A percentile compares a stretch with the other conserved stretches of the same genome.
Conservation (phyloP, 2,329 filamentous ascomycete genomes). For the Alternaria brassicae region DNA sequence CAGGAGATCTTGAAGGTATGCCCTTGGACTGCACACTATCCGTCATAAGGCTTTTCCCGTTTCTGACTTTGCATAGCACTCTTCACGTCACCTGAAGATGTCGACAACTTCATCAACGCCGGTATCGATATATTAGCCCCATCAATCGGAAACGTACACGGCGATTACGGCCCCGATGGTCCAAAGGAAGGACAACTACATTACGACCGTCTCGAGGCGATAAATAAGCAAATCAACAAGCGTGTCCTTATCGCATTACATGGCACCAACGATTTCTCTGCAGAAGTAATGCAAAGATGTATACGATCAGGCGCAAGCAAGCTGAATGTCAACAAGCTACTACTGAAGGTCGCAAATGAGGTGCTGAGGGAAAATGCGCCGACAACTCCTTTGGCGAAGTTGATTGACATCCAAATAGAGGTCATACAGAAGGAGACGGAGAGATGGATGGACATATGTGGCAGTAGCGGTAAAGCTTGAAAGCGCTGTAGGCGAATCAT, state of each 20-base stretch:
- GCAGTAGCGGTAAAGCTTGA: conserved; percentile 55
- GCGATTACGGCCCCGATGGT: conserved; percentile 71
- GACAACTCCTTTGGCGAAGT: conserved; percentile 37
- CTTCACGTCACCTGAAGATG: conserved; percentile 72
- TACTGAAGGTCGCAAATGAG: conserved; percentile 57
- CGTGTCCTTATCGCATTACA: conserved; percentile 62
- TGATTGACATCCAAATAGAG: conserved; percentile 58
- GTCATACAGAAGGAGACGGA: conserved; percentile 54
- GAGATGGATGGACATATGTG: conserved; percentile 59
- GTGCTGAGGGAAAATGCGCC: conserved; percentile 52
- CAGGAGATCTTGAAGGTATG: conserved; percentile 64
- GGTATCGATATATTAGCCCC: conserved; percentile 77
- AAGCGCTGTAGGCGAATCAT: not conserved
- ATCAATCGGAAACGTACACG: conserved; percentile 78
- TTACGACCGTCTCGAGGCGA: conserved; percentile 40
- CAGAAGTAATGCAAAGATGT: conserved; percentile 60
- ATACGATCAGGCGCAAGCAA: conserved; percentile 62
- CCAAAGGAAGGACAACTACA: conserved; percentile 44
- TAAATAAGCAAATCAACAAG: conserved; percentile 44
- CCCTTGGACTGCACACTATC: too few species aligned
- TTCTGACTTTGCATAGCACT: conserved; percentile 41
- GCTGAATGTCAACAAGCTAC: conserved; percentile 65
- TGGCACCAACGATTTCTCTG: conserved; percentile 63
- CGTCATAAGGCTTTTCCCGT: not conserved
- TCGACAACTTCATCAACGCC: conserved; percentile 71